Base-by-base conservation (phyloP, 2,329 filamentous ascomycete species). In the Scytalidium sp. region DNA sequence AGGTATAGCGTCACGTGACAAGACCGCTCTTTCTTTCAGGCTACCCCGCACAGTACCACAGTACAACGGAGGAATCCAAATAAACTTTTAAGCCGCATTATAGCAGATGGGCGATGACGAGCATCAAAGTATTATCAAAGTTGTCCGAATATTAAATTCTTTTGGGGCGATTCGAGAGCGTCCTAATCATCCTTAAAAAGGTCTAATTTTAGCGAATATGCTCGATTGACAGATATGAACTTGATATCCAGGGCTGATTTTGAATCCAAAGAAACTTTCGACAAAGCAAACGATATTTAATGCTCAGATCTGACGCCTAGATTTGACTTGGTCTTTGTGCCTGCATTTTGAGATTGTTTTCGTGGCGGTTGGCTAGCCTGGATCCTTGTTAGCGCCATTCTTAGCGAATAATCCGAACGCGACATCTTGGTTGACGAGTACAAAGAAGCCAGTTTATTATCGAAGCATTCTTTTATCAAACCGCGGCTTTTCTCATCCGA, bases 11-110 rank as follows among this genome's bases (percentile, higher is more conserved):
- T 36, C 32, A 36, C 32, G 32, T 36, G 32, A 36, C 17, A 15
- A n/a, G n/a, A n/a, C n/a, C n/a, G n/a, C n/a, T n/a, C n/a, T n/a
- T n/a, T n/a, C n/a, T n/a, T n/a, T n/a, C n/a, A n/a, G n/a, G n/a
- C n/a, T 36, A 36, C 32, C 32, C 32, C 32, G 32, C 32, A n/a
- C 17, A 15, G 15, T 10, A 6, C 32, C 13, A 36, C 17, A 15
- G 15, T 10, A 6, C 32, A 5, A 36, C 15, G 32, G 32, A 36
- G 32, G 32, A 10, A 15, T n/a, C 17, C 4, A 36, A 36, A 46
- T 46, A 46, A 46, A 20, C 8, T 46, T 46, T 46, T 29, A 40
- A 46, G 45, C 45, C 45, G 25, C 45, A 36, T 29, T 46, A 46
- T 19, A 11, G 32, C 29, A 19, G 17, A 15, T 46, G 19, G 45